Conservation (phyloP, 371 early-diverging fungal species). For the Mycotypha africana region DNA sequence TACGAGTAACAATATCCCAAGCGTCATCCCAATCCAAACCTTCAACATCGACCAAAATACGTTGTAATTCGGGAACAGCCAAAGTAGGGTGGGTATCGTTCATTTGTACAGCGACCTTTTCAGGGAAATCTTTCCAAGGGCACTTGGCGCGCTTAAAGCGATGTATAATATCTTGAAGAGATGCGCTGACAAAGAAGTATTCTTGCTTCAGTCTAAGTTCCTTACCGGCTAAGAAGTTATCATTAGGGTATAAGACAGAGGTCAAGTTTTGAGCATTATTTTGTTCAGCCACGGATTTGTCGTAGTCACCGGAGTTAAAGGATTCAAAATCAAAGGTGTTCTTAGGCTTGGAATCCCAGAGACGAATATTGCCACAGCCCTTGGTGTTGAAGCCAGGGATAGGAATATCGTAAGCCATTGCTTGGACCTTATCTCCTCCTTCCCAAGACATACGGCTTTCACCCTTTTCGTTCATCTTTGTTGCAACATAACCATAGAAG, state of each 20-base stretch:
- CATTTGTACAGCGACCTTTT: slow-evolving; percentile 89
- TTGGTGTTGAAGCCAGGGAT: slow-evolving; percentile 85
- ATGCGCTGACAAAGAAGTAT: slow-evolving; percentile 89
- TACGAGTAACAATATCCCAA: slow-evolving; percentile 84
- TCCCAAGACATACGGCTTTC: slow-evolving; percentile 71
- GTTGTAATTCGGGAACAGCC: slow-evolving; percentile 84
- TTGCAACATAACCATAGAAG: slow-evolving; percentile 80
- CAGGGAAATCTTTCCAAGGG: slow-evolving; percentile 81
- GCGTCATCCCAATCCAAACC: slow-evolving; percentile 87
- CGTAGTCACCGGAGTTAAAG: slow-evolving; percentile 92
- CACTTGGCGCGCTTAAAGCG: slow-evolving; percentile 82
- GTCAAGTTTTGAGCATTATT: slow-evolving; percentile 87
- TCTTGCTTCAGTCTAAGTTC: slow-evolving; percentile 92
- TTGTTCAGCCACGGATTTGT: slow-evolving; percentile 83
- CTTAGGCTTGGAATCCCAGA: slow-evolving; percentile 86
- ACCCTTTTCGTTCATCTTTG: slow-evolving; percentile 56
- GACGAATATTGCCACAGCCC: slow-evolving; percentile 87
- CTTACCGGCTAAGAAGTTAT: slow-evolving; percentile 90
- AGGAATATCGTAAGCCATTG: slow-evolving; percentile 90
- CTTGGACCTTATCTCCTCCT: slow-evolving; percentile 76
- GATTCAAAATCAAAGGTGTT: slow-evolving; percentile 70
- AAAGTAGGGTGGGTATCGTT: slow-evolving; percentile 84
- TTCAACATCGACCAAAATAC: slow-evolving; percentile 85
- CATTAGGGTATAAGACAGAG: slow-evolving; percentile 90
- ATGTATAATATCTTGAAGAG: slow-evolving; percentile 79